Conservation (phyloP, 371 early-diverging fungal species). For the Syncephalastrum racemosum region DNA sequence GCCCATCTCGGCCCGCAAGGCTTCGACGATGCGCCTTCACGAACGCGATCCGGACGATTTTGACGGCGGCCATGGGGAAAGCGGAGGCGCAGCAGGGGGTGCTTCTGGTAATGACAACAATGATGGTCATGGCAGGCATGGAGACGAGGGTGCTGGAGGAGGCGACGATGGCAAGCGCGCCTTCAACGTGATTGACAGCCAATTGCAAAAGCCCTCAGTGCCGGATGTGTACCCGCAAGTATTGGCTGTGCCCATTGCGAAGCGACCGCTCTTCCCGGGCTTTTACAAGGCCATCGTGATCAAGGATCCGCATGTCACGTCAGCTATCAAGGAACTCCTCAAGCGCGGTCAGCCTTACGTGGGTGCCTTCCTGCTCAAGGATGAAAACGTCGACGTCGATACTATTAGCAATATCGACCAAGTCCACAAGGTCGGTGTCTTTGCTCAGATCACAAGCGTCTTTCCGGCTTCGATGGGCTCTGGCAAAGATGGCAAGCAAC, state of each 20-base stretch:
- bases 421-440: constrained; percentile 91
- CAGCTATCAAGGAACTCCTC: constrained; percentile 87
- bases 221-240: constrained; percentile 91
- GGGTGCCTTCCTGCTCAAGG: constrained; percentile 90
- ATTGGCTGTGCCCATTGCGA: constrained; percentile 89
- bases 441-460: constrained; percentile 95
- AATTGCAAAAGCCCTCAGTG: constrained; percentile 71
- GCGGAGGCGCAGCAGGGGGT: constrained; percentile 28
- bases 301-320: constrained; percentile 89
- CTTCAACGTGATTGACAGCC: constrained; percentile 47
- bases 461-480: constrained; percentile 78
- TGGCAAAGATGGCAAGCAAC: constrained; percentile 14
- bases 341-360: constrained; percentile 93
- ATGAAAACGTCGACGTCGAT: constrained; percentile 85
- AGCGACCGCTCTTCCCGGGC: constrained; percentile 94
- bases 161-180: constrained; percentile 26
- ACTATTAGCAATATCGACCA: constrained; percentile 73
- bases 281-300: constrained; percentile 96
- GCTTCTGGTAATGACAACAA: constrained; percentile 22
- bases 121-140: constrained; percentile 2
- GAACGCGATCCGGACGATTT: constrained; percentile 41
- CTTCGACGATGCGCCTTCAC: constrained; percentile 23
- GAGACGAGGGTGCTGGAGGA: constrained; percentile 1
- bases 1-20: constrained; percentile 33
- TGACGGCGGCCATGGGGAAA: constrained; percentile 14